phyloP scores from a whole-genome alignment of 768 basidiomycete genomes.

The Suillus tomentosus region DNA sequence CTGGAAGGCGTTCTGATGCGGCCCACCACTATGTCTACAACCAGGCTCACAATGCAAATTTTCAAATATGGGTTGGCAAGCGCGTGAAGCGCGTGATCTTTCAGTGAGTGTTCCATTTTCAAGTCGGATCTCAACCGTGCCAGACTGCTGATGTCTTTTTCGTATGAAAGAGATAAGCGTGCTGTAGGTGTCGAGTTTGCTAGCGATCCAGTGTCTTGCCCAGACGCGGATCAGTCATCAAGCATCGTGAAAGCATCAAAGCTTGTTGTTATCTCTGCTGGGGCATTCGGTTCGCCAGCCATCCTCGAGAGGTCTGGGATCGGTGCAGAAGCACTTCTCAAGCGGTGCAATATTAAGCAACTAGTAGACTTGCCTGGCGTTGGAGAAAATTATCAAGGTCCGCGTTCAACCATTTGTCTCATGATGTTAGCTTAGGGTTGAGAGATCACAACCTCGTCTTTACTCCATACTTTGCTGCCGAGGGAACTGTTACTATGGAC shows the following conservation, averaged over 20 bases:
- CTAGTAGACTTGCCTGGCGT: slow-evolving; percentile 44
- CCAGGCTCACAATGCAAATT: slow-evolving; percentile 29
- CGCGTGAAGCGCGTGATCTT: slow-evolving; percentile 38
- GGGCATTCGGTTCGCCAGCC: slow-evolving; percentile 45
- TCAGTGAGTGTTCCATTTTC: slow-evolving; percentile 28
- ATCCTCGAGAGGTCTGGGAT: slow-evolving; percentile 58
- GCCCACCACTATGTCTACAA: slow-evolving; percentile 43
- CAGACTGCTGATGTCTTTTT: neutral
- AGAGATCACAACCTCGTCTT: slow-evolving; percentile 34
- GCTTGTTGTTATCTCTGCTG: slow-evolving; percentile 42
- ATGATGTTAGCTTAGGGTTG: neutral
- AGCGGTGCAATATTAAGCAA: slow-evolving; percentile 28
- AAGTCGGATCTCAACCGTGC: neutral
- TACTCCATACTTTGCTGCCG: slow-evolving; percentile 39
- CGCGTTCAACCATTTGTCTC: neutral
- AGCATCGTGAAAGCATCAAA: slow-evolving; percentile 31
- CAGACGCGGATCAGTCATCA: slow-evolving; percentile 13
- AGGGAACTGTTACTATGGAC: slow-evolving; percentile 50
- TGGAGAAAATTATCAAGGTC: slow-evolving; percentile 45
- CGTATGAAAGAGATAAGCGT: slow-evolving; percentile 29
- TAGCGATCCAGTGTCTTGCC: slow-evolving; percentile 28
- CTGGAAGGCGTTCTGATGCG: slow-evolving; percentile 34
- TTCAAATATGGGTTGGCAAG: slow-evolving; percentile 34
- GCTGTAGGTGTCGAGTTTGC: slow-evolving; percentile 42
- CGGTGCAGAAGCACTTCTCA: slow-evolving; percentile 34